Evolutionary conservation across 768 basidiomycete species (phyloP), one percentile per base, ranked within the genome.

Genomic region (Lentinula lateritia): DNA sequence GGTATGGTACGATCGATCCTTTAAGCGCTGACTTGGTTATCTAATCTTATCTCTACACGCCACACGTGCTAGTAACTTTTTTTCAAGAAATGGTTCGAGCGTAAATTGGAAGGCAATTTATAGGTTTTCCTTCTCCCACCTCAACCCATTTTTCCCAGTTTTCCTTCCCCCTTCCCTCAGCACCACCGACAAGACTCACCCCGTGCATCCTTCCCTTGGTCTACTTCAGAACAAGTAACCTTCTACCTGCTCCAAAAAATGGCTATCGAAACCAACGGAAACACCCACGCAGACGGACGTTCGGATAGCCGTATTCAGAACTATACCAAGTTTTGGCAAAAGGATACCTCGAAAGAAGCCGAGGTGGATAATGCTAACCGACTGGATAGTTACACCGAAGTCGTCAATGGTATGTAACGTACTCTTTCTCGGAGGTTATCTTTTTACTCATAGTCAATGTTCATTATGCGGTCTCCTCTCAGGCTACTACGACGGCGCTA

Each of bases 401-500:
- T 99, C 63, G 92, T 98, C 62, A 96, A 97, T 66, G 94, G 93
- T 92, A 55, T 58, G 82, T 74, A 6, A 28, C 28, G 28, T 28
- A 28, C 28, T 28, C 28, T 28, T 28, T 28, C 28, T 28, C 28
- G 2, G 2, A 28, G 28, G 28, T 28, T 28, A 28, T 28, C 3
- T 28, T 28, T 28, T 28, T 4, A 28, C 28, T 28, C 28, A 28
- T 28, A 28, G 28, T 28, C 28, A 28, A 28, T 28, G 28, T 28
- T 28, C 28, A 28, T 28, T 28, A 28, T 28, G 28, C 28, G 28
- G 28, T 28, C 2, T 28, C 23, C 7, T 10, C 39, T 55, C 20
- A 62, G 94, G 94, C 46, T 98, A 96, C 78, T 99, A 98, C 66
- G 95, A 99, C 72, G 96, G 93, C 66, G 94, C 93, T 6, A 98